These are phyloP conservation scores for Mangifera indica DNA, from an alignment of 345 rosid genomes.

Conservation along the genomic window DNA sequence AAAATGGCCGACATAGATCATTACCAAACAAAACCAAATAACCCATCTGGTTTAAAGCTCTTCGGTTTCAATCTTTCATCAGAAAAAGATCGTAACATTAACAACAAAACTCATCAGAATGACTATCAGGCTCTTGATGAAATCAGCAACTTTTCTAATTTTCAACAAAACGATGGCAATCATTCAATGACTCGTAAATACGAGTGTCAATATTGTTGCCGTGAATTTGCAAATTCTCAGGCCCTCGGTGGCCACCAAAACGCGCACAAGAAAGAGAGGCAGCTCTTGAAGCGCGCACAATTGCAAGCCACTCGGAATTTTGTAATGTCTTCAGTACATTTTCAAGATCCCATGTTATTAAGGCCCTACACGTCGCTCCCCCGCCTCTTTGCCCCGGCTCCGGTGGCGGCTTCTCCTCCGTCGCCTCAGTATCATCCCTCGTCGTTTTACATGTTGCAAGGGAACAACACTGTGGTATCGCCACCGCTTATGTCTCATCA, in stretches of 20 bases:
- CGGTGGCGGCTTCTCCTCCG: slow-evolving; percentile 19
- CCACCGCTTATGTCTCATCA: slow-evolving; percentile 39
- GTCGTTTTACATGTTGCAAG: slow-evolving; percentile 38
- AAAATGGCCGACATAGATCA: slow-evolving; percentile 37
- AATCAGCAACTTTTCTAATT: background rate
- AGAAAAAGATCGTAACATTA: slow-evolving; percentile 20
- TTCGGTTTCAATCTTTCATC: slow-evolving; percentile 60
- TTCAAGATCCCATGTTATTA: slow-evolving; percentile 41
- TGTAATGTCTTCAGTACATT: slow-evolving; percentile 22
- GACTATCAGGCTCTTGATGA: slow-evolving; percentile 23
- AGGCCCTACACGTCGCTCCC: slow-evolving; percentile 52
- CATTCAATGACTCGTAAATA: slow-evolving; percentile 43
- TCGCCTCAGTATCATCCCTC: slow-evolving; percentile 23
- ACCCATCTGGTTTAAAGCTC: slow-evolving; percentile 42
- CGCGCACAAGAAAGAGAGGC: slow-evolving; percentile 98
- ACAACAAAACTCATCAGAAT: slow-evolving; percentile 9
- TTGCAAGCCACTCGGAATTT: slow-evolving; percentile 48
- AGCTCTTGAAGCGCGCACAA: slow-evolving; percentile 75
- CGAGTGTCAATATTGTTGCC: slow-evolving; percentile 90
- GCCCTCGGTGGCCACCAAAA: slow-evolving; percentile 99
- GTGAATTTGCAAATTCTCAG: slow-evolving; percentile 93
- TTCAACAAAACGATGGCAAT: slow-evolving; percentile 18
- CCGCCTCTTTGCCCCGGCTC: slow-evolving; percentile 50
- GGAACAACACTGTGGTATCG: slow-evolving; percentile 1
- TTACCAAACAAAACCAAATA: slow-evolving; percentile 23